Evolutionary conservation across 2,329 filamentous ascomycete genomes (phyloP).

Genomic region (Colletotrichum filicis): DNA sequence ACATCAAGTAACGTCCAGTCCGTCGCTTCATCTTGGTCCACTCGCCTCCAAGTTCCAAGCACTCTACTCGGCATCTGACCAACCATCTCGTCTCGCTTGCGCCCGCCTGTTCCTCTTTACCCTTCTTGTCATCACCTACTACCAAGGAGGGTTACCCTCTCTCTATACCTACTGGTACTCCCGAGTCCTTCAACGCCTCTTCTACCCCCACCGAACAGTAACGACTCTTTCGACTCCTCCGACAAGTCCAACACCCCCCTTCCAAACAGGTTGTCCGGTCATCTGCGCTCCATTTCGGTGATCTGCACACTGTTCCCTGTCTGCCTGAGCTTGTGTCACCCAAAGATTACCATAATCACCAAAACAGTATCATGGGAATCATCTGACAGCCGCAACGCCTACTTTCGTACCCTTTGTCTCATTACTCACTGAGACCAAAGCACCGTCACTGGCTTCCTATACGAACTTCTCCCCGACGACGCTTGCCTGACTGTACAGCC

Average conservation of each 20-base stretch:
- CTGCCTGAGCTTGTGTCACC: slow-evolving; percentile 1
- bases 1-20: slow-evolving; percentile 11
- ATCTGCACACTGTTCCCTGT: slow-evolving; percentile 25
- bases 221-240: slow-evolving; percentile 4
- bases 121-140: slow-evolving; percentile 11
- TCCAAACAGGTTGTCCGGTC: slow-evolving; percentile 20
- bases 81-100: slow-evolving; percentile 17
- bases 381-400: slow-evolving; percentile 12
- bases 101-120: slow-evolving; percentile 31
- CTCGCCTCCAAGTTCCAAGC: slow-evolving; percentile 14
- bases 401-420: neutral
- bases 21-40: slow-evolving; percentile 22
- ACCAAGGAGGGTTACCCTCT: slow-evolving; percentile 5
- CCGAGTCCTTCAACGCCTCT: neutral
- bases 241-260: slow-evolving; percentile 1
- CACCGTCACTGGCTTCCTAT: neutral
- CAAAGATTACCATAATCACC: neutral
- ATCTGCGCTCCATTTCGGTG: slow-evolving; percentile 21
- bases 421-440: neutral
- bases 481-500: neutral
- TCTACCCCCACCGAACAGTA: neutral
- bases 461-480: neutral
- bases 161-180: neutral
- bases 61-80: slow-evolving; percentile 4
- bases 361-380: neutral